Conservation (phyloP, 805 yeast genomes). For the Lipomyces chichibuensis region DNA sequence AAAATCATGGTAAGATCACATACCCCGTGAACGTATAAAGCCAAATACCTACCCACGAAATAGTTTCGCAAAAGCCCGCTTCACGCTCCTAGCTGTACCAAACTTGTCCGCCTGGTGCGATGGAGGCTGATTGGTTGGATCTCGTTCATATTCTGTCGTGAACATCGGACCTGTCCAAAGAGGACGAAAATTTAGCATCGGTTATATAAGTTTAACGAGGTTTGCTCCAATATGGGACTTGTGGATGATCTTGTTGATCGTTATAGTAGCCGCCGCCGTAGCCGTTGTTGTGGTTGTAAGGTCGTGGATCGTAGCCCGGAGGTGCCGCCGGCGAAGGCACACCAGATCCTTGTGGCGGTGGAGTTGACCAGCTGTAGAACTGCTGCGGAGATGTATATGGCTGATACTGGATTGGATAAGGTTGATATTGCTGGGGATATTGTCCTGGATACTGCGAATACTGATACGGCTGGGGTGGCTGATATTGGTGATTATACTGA, state of each 20-base stretch:
- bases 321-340: background rate
- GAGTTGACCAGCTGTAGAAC: background rate
- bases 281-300: background rate
- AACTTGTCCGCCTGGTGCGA: background rate
- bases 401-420: background rate
- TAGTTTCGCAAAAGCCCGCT: background rate
- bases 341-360: background rate
- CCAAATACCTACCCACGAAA: background rate
- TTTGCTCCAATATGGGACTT: conserved; percentile 13
- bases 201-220: background rate
- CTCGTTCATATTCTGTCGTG: background rate
- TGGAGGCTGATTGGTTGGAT: background rate
- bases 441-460: background rate
- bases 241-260: background rate
- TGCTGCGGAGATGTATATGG: conserved; percentile 7
- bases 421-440: conserved; percentile 16
- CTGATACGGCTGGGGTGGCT: conserved; percentile 16
- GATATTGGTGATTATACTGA: conserved; percentile 26
- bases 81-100: background rate
- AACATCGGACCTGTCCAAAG: background rate
- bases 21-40: background rate
- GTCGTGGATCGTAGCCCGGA: background rate
- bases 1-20: background rate
- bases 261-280: background rate
- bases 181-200: background rate